Conservation (phyloP, 2,329 filamentous ascomycete species). For the Penicillium sp. region DNA sequence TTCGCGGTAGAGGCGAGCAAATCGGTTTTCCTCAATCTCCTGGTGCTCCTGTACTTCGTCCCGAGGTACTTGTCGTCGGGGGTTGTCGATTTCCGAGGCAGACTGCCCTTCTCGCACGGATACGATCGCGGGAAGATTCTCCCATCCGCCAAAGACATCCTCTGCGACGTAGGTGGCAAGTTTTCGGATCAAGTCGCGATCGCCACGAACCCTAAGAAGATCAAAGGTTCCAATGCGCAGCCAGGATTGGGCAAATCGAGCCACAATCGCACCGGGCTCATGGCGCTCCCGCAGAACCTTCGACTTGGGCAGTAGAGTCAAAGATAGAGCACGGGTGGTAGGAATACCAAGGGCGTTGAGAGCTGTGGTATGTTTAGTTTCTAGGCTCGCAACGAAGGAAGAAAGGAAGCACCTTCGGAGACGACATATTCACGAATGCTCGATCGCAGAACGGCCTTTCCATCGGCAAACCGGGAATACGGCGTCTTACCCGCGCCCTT, state of each 20-base stretch:
- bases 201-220: slow-evolving; percentile 77
- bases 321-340: slow-evolving; percentile 78
- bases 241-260: slow-evolving; percentile 90
- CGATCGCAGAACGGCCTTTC: slow-evolving; percentile 86
- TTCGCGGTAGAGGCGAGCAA: slow-evolving; percentile 82
- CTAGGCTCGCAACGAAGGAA: not conserved
- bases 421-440: slow-evolving; percentile 94
- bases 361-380: slow-evolving; percentile 29
- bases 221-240: slow-evolving; percentile 95
- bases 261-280: slow-evolving; percentile 90
- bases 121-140: slow-evolving; percentile 67
- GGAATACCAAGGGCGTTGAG: slow-evolving; percentile 84
- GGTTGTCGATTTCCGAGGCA: slow-evolving; percentile 42
- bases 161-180: slow-evolving; percentile 83
- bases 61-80: slow-evolving; percentile 55
- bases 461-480: slow-evolving; percentile 94
- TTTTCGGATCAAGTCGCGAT: slow-evolving; percentile 70
- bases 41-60: slow-evolving; percentile 66
- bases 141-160: slow-evolving; percentile 85
- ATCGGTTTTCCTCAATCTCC: slow-evolving; percentile 78
- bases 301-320: slow-evolving; percentile 72
- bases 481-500: slow-evolving; percentile 93
- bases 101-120: slow-evolving; percentile 43
- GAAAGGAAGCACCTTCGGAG: slow-evolving; percentile 64
- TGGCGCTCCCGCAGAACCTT: slow-evolving; percentile 75